A percentile compares a stretch with the other conserved stretches of the same genome.
These are phyloP conservation scores for Botryotinia calthae DNA, from an alignment of 2,329 filamentous ascomycete genomes.

Conservation along the genomic window DNA sequence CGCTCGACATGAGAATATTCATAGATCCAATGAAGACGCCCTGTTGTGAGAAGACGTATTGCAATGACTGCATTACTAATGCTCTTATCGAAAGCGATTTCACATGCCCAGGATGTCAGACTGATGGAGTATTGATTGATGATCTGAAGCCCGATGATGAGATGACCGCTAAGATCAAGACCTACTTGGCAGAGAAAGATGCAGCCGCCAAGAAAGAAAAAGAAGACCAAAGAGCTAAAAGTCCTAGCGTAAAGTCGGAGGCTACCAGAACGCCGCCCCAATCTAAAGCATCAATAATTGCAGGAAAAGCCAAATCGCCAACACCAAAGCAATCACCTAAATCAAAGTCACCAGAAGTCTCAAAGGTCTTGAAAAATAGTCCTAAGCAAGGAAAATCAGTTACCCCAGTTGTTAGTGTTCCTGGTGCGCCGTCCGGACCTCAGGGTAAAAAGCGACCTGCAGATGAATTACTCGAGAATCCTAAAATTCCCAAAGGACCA, in stretches of 20 bases:
- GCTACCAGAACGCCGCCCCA: slow-evolving; percentile 34
- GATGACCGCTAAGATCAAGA: slow-evolving; percentile 72
- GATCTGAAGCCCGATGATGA: slow-evolving; percentile 83
- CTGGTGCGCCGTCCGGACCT: slow-evolving; percentile 17
- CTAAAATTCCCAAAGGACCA: slow-evolving; percentile 62
- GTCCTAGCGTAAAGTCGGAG: slow-evolving; percentile 41
- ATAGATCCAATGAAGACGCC: slow-evolving; percentile 98
- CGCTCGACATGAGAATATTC: slow-evolving; percentile 97
- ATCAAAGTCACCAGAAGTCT: slow-evolving; percentile 1
- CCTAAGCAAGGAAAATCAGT: slow-evolving; percentile 23
- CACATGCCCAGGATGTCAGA: slow-evolving; percentile 87
- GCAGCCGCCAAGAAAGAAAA: slow-evolving; percentile 42
- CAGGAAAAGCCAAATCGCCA: slow-evolving; percentile 30
- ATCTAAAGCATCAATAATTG: slow-evolving; percentile 29
- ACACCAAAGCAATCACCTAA: slow-evolving; percentile 38
- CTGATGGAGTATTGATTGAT: slow-evolving; percentile 89
- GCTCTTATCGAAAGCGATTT: slow-evolving; percentile 98
- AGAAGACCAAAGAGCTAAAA: slow-evolving; percentile 46
- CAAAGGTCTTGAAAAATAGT: slow-evolving; percentile 30
- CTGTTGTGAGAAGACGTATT: slow-evolving; percentile 97
- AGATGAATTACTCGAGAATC: slow-evolving; percentile 66
- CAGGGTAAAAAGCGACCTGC: slow-evolving; percentile 73
- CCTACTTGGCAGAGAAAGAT: slow-evolving; percentile 61
- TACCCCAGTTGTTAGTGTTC: neutral
- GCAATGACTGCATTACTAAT: slow-evolving; percentile 99